These are phyloP conservation scores for Yamadazyma dushanensis DNA, from an alignment of 1,139 yeast species.

Conservation along the genomic window DNA sequence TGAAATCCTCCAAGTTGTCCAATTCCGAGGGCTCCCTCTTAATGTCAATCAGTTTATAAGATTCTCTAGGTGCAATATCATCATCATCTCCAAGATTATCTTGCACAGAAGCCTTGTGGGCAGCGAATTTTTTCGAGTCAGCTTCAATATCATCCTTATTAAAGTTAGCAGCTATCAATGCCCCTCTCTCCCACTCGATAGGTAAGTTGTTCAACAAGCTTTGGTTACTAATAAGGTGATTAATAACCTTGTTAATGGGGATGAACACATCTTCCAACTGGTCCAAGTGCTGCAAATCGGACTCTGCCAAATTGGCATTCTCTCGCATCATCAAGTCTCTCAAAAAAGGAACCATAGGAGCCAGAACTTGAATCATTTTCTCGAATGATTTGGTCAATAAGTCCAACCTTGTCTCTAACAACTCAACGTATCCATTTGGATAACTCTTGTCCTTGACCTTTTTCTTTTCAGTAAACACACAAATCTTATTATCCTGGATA, in stretches of 20 bases:
- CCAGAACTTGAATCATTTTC: slow-evolving; percentile 35
- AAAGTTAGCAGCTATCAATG: slow-evolving; percentile 39
- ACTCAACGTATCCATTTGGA: slow-evolving; percentile 67
- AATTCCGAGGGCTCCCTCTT: slow-evolving; percentile 7
- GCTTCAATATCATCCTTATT: slow-evolving; percentile 22
- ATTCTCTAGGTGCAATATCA: background rate
- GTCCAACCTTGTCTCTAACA: slow-evolving; percentile 66
- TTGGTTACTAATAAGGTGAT: slow-evolving; percentile 39
- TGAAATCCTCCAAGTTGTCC: slow-evolving; percentile 15
- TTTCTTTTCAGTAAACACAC: slow-evolving; percentile 72
- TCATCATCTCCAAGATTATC: background rate
- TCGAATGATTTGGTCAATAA: slow-evolving; percentile 58
- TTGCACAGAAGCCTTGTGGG: slow-evolving; percentile 18
- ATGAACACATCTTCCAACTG: slow-evolving; percentile 19
- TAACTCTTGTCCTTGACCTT: slow-evolving; percentile 60
- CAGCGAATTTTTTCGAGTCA: slow-evolving; percentile 34
- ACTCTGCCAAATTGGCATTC: slow-evolving; percentile 2
- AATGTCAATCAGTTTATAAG: background rate
- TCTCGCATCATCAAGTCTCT: slow-evolving; percentile 19
- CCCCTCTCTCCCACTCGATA: slow-evolving; percentile 48
- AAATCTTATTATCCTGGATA: slow-evolving; percentile 66
- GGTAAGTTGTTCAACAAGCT: slow-evolving; percentile 39
- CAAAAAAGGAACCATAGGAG: slow-evolving; percentile 36
- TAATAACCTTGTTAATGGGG: slow-evolving; percentile 53
- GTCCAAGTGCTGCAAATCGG: slow-evolving; percentile 5